Percentiles rank a stretch among this genome's conserved stretches.
Conservation (phyloP, 345 rosid species). For the Trapa bicornis region DNA sequence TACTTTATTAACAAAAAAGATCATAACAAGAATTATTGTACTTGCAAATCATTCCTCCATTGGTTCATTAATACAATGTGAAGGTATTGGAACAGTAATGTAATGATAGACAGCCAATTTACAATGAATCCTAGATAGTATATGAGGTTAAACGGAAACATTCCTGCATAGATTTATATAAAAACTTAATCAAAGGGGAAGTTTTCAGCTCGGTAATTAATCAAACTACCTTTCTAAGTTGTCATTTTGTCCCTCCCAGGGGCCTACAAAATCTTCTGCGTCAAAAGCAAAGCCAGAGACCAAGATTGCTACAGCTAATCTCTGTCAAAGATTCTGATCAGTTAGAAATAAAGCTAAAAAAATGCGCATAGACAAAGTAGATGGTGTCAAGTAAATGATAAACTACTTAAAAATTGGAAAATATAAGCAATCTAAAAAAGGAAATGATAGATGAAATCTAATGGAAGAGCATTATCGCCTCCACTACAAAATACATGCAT, state of each 20-base stretch:
- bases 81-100: background rate
- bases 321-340: constrained; percentile 31
- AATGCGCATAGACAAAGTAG: background rate
- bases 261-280: constrained; percentile 62
- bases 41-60: background rate
- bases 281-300: constrained; percentile 68
- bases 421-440: background rate
- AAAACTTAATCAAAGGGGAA: constrained; percentile 4
- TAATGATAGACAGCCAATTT: background rate
- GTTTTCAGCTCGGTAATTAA: background rate
- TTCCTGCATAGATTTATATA: background rate
- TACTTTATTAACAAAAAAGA: too few species aligned
- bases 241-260: constrained; percentile 79
- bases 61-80: too few species aligned
- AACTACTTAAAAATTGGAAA: background rate
- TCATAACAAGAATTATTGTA: background rate
- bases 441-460: too few species aligned
- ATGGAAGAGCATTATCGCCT: background rate
- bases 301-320: constrained; percentile 79
- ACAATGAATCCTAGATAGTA: background rate
- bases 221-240: constrained; percentile 65
- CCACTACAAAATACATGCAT: background rate
- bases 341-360: constrained; percentile 13
- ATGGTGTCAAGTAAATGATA: background rate
- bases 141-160: background rate